Evolutionary conservation across 73 alveolate genomes (phyloP), one percentile per base, ranked within the genome.

Genomic region (Tetrahymena malaccensis): DNA sequence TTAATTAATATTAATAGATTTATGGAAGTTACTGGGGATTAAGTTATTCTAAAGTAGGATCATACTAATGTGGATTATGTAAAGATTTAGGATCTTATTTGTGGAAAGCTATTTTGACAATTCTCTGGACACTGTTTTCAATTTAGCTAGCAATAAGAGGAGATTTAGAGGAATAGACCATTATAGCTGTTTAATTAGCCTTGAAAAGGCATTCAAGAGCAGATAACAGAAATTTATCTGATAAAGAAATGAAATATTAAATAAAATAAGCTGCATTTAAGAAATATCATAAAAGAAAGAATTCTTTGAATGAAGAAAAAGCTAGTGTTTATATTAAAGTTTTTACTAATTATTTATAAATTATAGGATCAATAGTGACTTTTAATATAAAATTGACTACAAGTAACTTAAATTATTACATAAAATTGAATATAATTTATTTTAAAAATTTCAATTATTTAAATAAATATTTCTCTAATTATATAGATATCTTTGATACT

Each of bases 111-210:
- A 50, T 55, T 27, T 43, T 35, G 16, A 93, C 70, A 38, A 94
- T 56, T 27, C 22, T 94, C 10, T 94, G 96, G 96, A 94, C 96
- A 35, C 34, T 94, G 3, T 83, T 94, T n/a, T 94, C 96, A 85
- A 93, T 94, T 43, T 17, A 27, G 85, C 40, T 70, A 3, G 93
- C 96, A 9, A 34, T 94, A 4, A 94, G 43, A 85, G 96, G 94
- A 16, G 93, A 11, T 85, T 6, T 56, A 22, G 95, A 94, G 33
- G 40, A 43, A 34, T 35, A 83, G 35, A 34, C 22, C 27, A 4
- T 43, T 27, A 35, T 40, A 35, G 70, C 85, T 50, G 56, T 38
- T 33, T 22, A 37, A 8, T 12, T 15, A 38, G 85, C 34, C 34
- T 55, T 85, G 21, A 38, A 58, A 35, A 57, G 85, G 15, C 58